phyloP scores from a whole-genome alignment of 2,329 filamentous ascomycete genomes.

The Trichoderma citrinoviride region DNA sequence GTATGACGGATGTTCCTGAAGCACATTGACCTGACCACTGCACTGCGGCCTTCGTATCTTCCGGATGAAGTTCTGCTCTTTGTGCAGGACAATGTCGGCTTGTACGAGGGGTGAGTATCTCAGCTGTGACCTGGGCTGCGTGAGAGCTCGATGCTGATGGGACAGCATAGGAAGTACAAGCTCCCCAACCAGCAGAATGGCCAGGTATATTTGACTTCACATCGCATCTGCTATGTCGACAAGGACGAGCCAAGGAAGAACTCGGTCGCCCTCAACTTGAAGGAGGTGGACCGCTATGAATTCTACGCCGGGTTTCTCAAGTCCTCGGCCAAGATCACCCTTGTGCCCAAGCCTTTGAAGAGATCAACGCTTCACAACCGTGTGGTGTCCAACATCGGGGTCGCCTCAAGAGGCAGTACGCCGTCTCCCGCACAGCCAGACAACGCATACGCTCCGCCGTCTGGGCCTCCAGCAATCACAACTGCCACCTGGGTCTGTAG shows the following conservation, averaged over 20 bases:
- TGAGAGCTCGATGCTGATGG: not conserved
- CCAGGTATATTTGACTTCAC: slow-evolving; percentile 93
- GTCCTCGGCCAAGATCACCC: slow-evolving; percentile 88
- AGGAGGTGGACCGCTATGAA: slow-evolving; percentile 86
- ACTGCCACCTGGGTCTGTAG: slow-evolving; percentile 90
- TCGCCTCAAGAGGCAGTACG: slow-evolving; percentile 46
- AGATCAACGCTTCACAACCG: slow-evolving; percentile 57
- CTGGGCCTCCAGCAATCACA: slow-evolving; percentile 46
- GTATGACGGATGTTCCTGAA: slow-evolving; percentile 93
- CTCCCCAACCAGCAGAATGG: slow-evolving; percentile 92
- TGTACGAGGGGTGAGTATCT: slow-evolving; percentile 85
- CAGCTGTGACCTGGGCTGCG: not conserved
- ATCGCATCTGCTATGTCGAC: slow-evolving; percentile 93
- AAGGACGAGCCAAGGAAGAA: slow-evolving; percentile 79
- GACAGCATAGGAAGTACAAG: slow-evolving; percentile 77
- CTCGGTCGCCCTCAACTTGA: slow-evolving; percentile 82
- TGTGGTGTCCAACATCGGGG: slow-evolving; percentile 47
- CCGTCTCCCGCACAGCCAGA: slow-evolving; percentile 48
- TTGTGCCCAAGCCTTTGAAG: slow-evolving; percentile 78
- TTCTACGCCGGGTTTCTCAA: slow-evolving; percentile 93
- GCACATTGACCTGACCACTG: slow-evolving; percentile 91
- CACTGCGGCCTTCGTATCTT: slow-evolving; percentile 85
- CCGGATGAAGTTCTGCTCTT: slow-evolving; percentile 94
- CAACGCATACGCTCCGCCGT: slow-evolving; percentile 40
- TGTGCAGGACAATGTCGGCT: slow-evolving; percentile 93